Conservation (phyloP, 208 protist species). For the Perkinsela sp. region DNA sequence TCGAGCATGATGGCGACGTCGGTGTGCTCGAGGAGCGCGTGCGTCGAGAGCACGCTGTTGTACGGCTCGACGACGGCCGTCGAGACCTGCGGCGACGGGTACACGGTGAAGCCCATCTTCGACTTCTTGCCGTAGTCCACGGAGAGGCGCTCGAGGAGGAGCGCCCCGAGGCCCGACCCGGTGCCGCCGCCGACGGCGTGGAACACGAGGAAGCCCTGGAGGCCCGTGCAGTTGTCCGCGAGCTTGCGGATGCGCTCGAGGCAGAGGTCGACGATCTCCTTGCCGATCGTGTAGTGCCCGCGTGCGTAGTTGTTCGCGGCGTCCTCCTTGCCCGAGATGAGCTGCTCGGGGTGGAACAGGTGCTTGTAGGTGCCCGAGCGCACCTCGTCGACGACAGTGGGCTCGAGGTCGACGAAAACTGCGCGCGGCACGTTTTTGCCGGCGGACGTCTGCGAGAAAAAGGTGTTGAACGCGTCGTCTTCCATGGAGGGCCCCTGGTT, state of each 20-base stretch:
- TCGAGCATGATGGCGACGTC: constrained; percentile 76
- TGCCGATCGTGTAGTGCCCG: constrained; percentile 82
- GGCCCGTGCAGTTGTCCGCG: constrained; percentile 76
- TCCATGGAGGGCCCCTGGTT: constrained; percentile 19
- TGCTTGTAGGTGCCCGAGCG: constrained; percentile 54
- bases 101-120: constrained; percentile 79
- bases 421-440: constrained; percentile 33
- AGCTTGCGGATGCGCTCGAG: constrained; percentile 76
- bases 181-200: constrained; percentile 93
- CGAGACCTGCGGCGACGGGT: constrained; percentile 77
- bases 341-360: constrained; percentile 75
- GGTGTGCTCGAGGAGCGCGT: constrained; percentile 74
- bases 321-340: constrained; percentile 77
- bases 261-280: constrained; percentile 66
- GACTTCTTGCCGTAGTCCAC: constrained; percentile 93
- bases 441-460: constrained; percentile 9
- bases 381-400: constrained; percentile 72
- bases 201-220: constrained; percentile 95
- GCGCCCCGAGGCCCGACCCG: constrained; percentile 82
- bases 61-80: constrained; percentile 87
- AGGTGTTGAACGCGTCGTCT: constrained; percentile 65
- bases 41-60: constrained; percentile 79
- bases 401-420: constrained; percentile 79
- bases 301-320: constrained; percentile 83
- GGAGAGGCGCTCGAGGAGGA: constrained; percentile 83